Conservation (phyloP, 108 stramenopile genomes). For the Conticribra guillardii region DNA sequence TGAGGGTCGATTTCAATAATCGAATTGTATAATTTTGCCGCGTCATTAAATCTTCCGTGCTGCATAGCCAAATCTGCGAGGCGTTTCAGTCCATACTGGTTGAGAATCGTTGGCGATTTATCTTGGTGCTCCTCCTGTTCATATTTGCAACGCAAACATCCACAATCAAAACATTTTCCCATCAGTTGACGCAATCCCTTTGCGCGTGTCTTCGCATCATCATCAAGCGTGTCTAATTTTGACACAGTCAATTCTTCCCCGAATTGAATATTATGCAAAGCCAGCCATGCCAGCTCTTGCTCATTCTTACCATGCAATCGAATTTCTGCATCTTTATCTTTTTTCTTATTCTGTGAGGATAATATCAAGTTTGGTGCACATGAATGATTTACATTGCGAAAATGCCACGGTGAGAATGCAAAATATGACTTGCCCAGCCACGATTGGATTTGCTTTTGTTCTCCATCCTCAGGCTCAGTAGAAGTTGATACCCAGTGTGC, state of each 20-base stretch:
- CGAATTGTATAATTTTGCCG: conserved; percentile 49
- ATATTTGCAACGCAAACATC: conserved; percentile 50
- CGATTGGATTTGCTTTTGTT: conserved; percentile 21
- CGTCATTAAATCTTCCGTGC: conserved; percentile 56
- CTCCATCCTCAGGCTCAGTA: conserved; percentile 1
- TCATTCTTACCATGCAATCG: not conserved
- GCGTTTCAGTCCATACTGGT: conserved; percentile 25
- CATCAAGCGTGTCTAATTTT: conserved; percentile 22
- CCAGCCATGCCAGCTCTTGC: conserved; percentile 31
- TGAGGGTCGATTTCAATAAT: conserved; percentile 29
- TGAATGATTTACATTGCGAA: conserved; percentile 27
- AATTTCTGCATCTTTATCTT: not conserved
- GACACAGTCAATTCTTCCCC: conserved; percentile 36
- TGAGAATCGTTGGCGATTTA: conserved; percentile 8
- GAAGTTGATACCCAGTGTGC: conserved; percentile 32
- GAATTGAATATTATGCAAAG: conserved; percentile 29
- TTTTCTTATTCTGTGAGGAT: conserved; percentile 7
- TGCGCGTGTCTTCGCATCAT: conserved; percentile 19
- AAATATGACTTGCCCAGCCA: conserved; percentile 31
- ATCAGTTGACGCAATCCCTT: conserved; percentile 25
- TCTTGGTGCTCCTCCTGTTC: not conserved
- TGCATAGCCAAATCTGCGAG: conserved; percentile 71
- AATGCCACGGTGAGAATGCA: conserved; percentile 30
- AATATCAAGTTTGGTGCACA: conserved; percentile 43
- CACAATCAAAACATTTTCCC: conserved; percentile 41